Evolutionary conservation across 2,329 filamentous ascomycete species (phyloP).

Genomic region (Hypoxylon sp.): DNA sequence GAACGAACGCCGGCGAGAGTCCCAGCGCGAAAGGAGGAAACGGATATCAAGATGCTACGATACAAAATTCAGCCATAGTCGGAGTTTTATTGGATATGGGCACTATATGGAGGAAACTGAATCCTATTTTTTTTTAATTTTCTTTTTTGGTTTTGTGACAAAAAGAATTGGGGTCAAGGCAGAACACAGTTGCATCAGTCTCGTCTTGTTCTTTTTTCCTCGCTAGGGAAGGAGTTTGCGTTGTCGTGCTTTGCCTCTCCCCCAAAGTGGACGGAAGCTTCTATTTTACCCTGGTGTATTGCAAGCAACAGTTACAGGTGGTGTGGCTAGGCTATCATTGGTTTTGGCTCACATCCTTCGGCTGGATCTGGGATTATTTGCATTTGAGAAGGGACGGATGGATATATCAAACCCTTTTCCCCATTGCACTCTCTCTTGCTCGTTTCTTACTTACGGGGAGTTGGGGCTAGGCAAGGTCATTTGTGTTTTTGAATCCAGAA

Average conservation of each 20-base stretch:
- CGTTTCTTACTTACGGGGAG: not conserved
- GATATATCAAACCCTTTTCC: not conserved
- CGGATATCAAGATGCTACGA: slow-evolving; percentile 5
- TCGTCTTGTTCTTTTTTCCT: not conserved
- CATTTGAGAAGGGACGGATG: slow-evolving; percentile 18
- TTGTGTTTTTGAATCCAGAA: slow-evolving; percentile 24
- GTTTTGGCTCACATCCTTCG: not conserved
- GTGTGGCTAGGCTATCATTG: slow-evolving; percentile 3
- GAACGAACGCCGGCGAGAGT: not conserved
- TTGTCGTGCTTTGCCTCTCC: not conserved
- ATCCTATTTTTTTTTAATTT: not conserved
- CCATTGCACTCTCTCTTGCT: slow-evolving; percentile 2
- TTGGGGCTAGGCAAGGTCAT: slow-evolving; percentile 1
- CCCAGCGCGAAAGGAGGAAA: slow-evolving; percentile 9
- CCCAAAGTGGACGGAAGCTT: not conserved
- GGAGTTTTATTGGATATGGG: not conserved
- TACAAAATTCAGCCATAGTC: not conserved
- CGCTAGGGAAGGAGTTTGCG: not conserved
- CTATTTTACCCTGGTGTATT: not conserved
- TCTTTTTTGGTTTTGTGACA: too few species aligned
- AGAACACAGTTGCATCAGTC: not conserved
- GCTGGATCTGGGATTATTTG: slow-evolving; percentile 3
- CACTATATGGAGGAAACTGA: not conserved
- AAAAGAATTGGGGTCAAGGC: not conserved
- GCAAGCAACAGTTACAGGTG: slow-evolving; percentile 9